Conservation (phyloP, 2,329 filamentous ascomycete species). For the Aureobasidium zeae region DNA sequence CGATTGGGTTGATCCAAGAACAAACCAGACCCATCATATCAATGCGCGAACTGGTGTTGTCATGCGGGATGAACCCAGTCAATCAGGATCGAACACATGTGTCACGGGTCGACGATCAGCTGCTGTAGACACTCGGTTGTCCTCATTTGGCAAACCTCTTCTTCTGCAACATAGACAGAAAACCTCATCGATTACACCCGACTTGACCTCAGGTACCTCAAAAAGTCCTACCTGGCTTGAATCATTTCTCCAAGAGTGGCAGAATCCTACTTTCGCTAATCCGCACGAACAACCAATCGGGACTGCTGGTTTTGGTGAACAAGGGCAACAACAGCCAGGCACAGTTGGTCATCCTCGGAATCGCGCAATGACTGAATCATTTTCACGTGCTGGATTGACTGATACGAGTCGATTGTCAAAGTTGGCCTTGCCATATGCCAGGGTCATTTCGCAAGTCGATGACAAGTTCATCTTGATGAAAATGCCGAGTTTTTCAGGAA, state of each 20-base stretch:
- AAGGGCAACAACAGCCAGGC: background rate
- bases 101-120: conserved; percentile 16
- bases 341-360: background rate
- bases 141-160: conserved; percentile 25
- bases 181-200: background rate
- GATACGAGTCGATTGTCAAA: conserved; percentile 47
- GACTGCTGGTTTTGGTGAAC: background rate
- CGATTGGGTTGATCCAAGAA: conserved; percentile 54
- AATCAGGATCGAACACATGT: background rate
- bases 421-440: conserved; percentile 47
- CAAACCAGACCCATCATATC: conserved; percentile 43
- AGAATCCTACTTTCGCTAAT: conserved; percentile 64
- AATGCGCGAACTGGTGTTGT: conserved; percentile 48
- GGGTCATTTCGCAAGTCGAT: conserved; percentile 75
- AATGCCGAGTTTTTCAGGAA: conserved; percentile 29
- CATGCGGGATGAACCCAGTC: conserved; percentile 14
- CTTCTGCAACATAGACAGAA: conserved; percentile 25
- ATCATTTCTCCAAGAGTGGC: conserved; percentile 56
- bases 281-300: conserved; percentile 29
- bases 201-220: background rate
- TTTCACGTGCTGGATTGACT: conserved; percentile 15
- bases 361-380: conserved; percentile 12
- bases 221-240: conserved; percentile 43
- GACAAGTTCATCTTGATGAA: conserved; percentile 76
- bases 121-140: conserved; percentile 22